phyloP scores from a whole-genome alignment of 306 rosid species.

The Potentilla sterilis region DNA sequence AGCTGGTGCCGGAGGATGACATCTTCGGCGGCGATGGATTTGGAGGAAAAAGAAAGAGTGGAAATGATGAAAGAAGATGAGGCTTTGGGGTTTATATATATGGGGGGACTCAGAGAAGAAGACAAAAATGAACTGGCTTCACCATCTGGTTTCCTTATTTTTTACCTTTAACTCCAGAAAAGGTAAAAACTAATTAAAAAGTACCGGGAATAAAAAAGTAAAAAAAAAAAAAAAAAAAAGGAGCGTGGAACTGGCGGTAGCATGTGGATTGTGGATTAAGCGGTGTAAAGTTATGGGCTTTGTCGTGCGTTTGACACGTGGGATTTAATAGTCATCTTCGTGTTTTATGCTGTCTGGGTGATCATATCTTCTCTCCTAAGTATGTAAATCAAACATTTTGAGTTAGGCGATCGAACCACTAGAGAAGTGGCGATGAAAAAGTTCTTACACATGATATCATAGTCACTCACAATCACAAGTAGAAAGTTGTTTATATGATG shows the following conservation, averaged over 20 bases:
- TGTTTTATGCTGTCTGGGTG: conserved; percentile 28
- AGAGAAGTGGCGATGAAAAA: too few species aligned
- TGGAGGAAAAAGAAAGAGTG: background rate
- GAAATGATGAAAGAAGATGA: background rate
- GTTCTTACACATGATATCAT: background rate
- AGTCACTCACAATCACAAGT: too few species aligned
- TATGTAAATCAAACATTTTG: background rate
- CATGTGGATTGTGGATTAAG: conserved; percentile 3
- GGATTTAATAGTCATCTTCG: background rate
- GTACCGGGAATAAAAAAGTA: background rate
- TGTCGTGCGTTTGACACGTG: conserved; percentile 24
- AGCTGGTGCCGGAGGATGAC: conserved; percentile 22
- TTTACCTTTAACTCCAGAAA: background rate
- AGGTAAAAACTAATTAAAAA: background rate
- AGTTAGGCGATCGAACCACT: background rate
- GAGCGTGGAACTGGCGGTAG: background rate
- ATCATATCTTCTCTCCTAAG: background rate
- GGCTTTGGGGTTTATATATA: conserved; percentile 27
- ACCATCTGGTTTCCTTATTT: background rate
- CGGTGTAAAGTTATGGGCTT: background rate
- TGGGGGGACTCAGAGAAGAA: background rate
- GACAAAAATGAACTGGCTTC: background rate
- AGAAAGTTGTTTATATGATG: too few species aligned
- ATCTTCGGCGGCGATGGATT: conserved; percentile 28
- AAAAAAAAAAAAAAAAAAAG: background rate